Base-by-base conservation (phyloP, 805 yeast species). In the Suhomyces prunicola region DNA sequence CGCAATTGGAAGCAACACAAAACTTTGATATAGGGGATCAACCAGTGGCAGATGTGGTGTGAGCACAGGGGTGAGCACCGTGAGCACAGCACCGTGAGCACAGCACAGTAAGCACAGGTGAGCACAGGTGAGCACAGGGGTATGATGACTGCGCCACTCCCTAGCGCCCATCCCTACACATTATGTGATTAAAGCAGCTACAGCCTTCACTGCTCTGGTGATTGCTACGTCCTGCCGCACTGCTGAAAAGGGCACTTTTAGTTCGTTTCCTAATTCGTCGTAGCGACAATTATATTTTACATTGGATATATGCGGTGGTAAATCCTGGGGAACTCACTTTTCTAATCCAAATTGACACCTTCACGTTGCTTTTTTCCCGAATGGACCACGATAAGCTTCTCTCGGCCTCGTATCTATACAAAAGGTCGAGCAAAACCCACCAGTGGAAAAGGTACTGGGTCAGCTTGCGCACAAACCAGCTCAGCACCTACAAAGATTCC, bases 391-490 rank as follows among this genome's bases (percentile, higher is more conserved):
- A 65, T 54, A 50, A 61, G 41, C 54, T 67, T 6, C 45, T 70
- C 2, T 50, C 58, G 15, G 59, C 68, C 5, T 57, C 69, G 5
- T 69, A 68, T 50, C 61, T 73, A n/a, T 51, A 47, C 54, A 73
- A 72, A 51, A 62, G 73, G 39, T 61, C 67, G 27, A 62, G 59
- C 49, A 63, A 63, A 19, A 71, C 76, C 17, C 70, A 65, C 54
- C 66, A 61, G 29, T 76, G 78, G 76, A 72, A 72, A 55, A 65
- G 61, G 51, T 58, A 61, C 31, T 76, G 80, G 79, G 71, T 69
- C 41, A 75, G 71, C 4, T 60, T 76, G 5, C 57, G 79, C 31
- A 57, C 60, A n/a, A 62, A 70, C 44, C 79, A 73, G 54, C 59
- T 75, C 17, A 61, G 73, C 8, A 73, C 70, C 60, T 76, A 76